Conservation (phyloP, 2,329 filamentous ascomycete species). For the Colletotrichum agaves region DNA sequence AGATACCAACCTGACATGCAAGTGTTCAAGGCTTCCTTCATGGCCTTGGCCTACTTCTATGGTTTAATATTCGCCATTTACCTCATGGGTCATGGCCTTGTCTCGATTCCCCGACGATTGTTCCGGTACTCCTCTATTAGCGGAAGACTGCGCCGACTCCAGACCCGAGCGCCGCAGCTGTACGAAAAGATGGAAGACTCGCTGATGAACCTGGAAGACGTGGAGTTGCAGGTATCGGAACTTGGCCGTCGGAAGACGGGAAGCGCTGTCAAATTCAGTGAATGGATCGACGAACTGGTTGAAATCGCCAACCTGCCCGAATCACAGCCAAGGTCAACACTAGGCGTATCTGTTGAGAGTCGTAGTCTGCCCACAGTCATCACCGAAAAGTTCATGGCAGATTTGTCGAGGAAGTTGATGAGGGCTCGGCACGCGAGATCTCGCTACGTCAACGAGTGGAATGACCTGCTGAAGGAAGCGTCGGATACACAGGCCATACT, state of each 20-base stretch:
- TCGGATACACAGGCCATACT: conserved; percentile 82
- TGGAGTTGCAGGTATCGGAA: conserved; percentile 84
- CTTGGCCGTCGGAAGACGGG: conserved; percentile 84
- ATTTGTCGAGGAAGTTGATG: conserved; percentile 83
- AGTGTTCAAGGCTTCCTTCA: conserved; percentile 84
- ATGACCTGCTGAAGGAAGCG: conserved; percentile 78
- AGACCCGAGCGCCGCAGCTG: conserved; percentile 80
- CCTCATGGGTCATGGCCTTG: conserved; percentile 96
- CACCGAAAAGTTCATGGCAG: conserved; percentile 92
- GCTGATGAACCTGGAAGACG: conserved; percentile 78
- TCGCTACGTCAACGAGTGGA: conserved; percentile 89
- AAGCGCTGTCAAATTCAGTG: conserved; percentile 78
- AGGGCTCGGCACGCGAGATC: conserved; percentile 85
- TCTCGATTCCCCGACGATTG: conserved; percentile 85
- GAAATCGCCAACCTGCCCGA: conserved; percentile 80
- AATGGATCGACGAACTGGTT: conserved; percentile 95
- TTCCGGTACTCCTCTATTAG: conserved; percentile 83
- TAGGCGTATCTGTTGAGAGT: conserved; percentile 54
- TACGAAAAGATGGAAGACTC: conserved; percentile 92
- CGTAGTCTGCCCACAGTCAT: conserved; percentile 80
- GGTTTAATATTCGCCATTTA: conserved; percentile 92
- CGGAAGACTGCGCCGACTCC: conserved; percentile 77
- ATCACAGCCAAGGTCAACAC: conserved; percentile 56
- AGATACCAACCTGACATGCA: conserved; percentile 78
- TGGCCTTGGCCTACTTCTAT: conserved; percentile 96